Evolutionary conservation across 2,329 filamentous ascomycete species (phyloP).

Genomic region (Penicillium hordei): DNA sequence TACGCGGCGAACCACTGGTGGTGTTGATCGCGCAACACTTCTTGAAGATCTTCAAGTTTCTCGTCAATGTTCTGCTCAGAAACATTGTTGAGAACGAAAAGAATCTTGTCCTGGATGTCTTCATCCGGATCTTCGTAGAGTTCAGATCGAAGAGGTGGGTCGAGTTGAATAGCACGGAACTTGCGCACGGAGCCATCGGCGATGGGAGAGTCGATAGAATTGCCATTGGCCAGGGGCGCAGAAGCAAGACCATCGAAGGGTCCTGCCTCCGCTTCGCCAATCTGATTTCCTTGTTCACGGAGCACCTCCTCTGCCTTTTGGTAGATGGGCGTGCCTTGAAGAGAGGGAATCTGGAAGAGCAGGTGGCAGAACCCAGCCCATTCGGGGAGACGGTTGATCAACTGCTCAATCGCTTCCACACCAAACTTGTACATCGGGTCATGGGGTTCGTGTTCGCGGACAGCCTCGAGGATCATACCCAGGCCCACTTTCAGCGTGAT

Average conservation of each 20-base stretch:
- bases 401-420: constrained; percentile 87
- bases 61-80: constrained; percentile 83
- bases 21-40: constrained; percentile 74
- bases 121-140: constrained; percentile 79
- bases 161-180: constrained; percentile 76
- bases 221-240: constrained; percentile 65
- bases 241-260: constrained; percentile 39
- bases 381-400: constrained; percentile 77
- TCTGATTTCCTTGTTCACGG: constrained; percentile 61
- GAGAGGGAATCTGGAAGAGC: constrained; percentile 74
- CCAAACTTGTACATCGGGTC: constrained; percentile 98
- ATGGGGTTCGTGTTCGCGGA: constrained; percentile 77
- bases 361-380: constrained; percentile 95
- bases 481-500: constrained; percentile 91
- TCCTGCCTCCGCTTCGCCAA: constrained; percentile 54
- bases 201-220: constrained; percentile 60
- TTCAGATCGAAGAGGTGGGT: constrained; percentile 62
- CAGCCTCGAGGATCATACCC: constrained; percentile 95
- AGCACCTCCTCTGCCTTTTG: constrained; percentile 80
- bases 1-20: constrained; percentile 97
- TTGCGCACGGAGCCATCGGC: constrained; percentile 65
- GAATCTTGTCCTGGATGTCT: constrained; percentile 85
- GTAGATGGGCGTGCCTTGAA: constrained; percentile 82
- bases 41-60: constrained; percentile 78
- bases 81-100: constrained; percentile 95